Conservation (phyloP, 2,329 filamentous ascomycete genomes). For the Hypoxylon sp. region DNA sequence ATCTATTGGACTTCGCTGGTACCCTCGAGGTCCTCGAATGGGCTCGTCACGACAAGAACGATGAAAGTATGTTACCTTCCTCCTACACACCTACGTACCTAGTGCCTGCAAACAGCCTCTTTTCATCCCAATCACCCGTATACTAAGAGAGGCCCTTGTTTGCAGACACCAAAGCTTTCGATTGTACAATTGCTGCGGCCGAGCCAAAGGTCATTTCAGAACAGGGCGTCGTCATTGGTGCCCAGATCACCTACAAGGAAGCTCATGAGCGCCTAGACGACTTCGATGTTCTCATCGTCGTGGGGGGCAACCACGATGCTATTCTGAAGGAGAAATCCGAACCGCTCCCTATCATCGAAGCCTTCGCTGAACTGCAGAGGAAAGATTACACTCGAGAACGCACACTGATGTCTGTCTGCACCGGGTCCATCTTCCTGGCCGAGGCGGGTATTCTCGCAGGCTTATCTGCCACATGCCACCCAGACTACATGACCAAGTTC, state of each 20-base stretch:
- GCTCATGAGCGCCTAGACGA: constrained; percentile 79
- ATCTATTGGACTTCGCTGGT: constrained; percentile 70
- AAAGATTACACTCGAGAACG: constrained; percentile 83
- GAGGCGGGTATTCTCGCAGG: constrained; percentile 82
- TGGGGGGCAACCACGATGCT: constrained; percentile 76
- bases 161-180: constrained; percentile 69
- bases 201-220: constrained; percentile 68
- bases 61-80: constrained; percentile 61
- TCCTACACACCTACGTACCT: constrained; percentile 3
- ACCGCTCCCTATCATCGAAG: constrained; percentile 78
- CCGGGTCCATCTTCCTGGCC: constrained; percentile 82
- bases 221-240: constrained; percentile 77
- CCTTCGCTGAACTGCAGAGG: constrained; percentile 84
- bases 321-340: constrained; percentile 77
- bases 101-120: constrained; percentile 17
- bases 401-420: constrained; percentile 84
- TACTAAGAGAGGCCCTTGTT: constrained; percentile 32
- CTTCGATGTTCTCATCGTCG: constrained; percentile 83
- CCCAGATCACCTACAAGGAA: constrained; percentile 83
- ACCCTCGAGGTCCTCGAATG: constrained; percentile 65
- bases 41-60: constrained; percentile 66
- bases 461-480: constrained; percentile 84
- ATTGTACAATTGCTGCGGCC: constrained; percentile 67
- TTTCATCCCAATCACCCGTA: background rate
- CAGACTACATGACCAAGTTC: constrained; percentile 82